Conservation (phyloP, 2,329 filamentous ascomycete species). For the Ascochyta koolunga region DNA sequence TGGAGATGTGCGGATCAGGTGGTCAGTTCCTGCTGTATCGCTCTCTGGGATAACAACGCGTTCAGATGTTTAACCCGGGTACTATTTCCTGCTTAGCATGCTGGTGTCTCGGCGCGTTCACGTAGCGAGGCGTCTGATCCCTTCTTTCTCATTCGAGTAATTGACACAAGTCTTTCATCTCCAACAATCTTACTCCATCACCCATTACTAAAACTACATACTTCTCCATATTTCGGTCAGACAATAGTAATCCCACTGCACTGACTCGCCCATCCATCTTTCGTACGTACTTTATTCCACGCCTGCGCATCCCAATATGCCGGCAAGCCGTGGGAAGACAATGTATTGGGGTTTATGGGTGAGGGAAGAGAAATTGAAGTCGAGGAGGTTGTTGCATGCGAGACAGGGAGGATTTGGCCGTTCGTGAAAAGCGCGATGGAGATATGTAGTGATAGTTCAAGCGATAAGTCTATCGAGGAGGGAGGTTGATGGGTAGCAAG, state of each 20-base stretch:
- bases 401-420: constrained; percentile 1
- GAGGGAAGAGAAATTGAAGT: not conserved
- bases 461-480: not conserved
- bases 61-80: no score
- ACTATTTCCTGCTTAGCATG: no score
- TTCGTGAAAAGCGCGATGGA: constrained; percentile 9
- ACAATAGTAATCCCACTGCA: constrained; percentile 44
- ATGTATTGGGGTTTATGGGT: constrained; percentile 17
- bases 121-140: no score
- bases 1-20: no score
- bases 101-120: no score
- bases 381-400: not conserved
- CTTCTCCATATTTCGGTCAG: no score
- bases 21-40: no score
- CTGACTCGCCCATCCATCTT: constrained; percentile 42
- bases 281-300: constrained; percentile 48
- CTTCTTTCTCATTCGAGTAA: no score
- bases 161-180: no score
- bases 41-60: no score
- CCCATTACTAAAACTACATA: no score
- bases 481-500: not conserved
- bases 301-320: constrained; percentile 42
- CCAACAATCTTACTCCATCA: no score
- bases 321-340: constrained; percentile 44
- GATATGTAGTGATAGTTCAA: constrained; percentile 25